These are phyloP conservation scores for Penicillium steckii DNA, from an alignment of 495 filamentous ascomycete genomes.

Conservation along the genomic window DNA sequence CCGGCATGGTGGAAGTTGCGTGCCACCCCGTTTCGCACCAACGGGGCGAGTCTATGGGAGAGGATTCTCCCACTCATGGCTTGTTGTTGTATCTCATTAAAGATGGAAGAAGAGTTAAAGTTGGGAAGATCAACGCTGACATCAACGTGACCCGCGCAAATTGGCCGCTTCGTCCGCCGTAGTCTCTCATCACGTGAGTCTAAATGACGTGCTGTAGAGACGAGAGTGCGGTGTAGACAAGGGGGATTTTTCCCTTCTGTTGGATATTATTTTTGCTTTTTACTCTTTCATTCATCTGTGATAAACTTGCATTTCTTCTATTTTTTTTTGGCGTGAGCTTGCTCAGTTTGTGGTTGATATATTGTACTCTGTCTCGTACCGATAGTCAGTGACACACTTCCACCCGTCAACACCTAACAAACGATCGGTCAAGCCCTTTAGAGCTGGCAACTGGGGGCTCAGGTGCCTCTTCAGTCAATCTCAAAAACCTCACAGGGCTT, in stretches of 20 bases:
- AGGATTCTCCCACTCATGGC: slow-evolving; percentile 84
- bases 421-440: slow-evolving; percentile 5
- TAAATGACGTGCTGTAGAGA: slow-evolving; percentile 38
- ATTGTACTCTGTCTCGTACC: slow-evolving; percentile 1
- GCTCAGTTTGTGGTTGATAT: slow-evolving; percentile 1
- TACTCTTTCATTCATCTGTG: background rate
- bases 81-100: slow-evolving; percentile 40
- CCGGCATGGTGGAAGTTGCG: slow-evolving; percentile 66
- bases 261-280: slow-evolving; percentile 7
- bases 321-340: slow-evolving; percentile 1
- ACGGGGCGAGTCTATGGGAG: slow-evolving; percentile 67
- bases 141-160: slow-evolving; percentile 41
- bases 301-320: background rate
- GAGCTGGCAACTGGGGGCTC: background rate
- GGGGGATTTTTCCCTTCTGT: background rate
- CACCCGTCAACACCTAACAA: slow-evolving; percentile 14
- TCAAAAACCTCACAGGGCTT: background rate
- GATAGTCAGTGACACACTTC: slow-evolving; percentile 26
- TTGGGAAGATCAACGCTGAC: slow-evolving; percentile 24
- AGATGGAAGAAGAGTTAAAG: slow-evolving; percentile 10
- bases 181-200: slow-evolving; percentile 34
- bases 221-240: slow-evolving; percentile 15
- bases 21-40: slow-evolving; percentile 59
- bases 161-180: slow-evolving; percentile 36
- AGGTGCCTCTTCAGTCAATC: background rate